Evolutionary conservation across 2,329 filamentous ascomycete genomes (phyloP).

Genomic region (Colletotrichum coccodes): DNA sequence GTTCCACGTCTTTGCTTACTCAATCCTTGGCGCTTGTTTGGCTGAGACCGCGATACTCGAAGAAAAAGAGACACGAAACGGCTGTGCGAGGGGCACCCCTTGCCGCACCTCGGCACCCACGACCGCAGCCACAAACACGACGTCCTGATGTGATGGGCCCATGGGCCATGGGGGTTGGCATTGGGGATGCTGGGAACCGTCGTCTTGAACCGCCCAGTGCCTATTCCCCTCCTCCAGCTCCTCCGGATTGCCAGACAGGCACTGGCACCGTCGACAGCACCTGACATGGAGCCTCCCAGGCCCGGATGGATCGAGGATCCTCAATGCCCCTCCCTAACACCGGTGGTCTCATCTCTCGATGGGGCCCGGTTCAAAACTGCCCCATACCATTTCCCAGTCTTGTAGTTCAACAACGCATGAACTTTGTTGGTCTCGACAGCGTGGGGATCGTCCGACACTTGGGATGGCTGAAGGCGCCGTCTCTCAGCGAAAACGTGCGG

Average conservation of each 20-base stretch:
- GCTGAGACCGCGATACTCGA: background rate
- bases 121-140: constrained; percentile 19
- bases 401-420: constrained; percentile 20
- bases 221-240: background rate
- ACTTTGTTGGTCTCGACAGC: constrained; percentile 13
- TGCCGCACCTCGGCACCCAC: constrained; percentile 6
- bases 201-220: background rate
- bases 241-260: background rate
- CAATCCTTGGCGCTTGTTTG: background rate
- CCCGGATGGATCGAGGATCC: background rate
- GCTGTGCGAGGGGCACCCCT: constrained; percentile 12
- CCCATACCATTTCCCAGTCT: constrained; percentile 14
- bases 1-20: background rate
- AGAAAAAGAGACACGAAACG: constrained; percentile 21
- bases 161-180: background rate
- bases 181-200: background rate
- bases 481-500: background rate
- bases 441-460: constrained; percentile 24
- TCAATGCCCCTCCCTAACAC: constrained; percentile 1
- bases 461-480: constrained; percentile 18
- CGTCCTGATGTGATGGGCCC: constrained; percentile 23
- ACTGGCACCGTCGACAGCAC: background rate
- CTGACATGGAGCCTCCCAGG: background rate
- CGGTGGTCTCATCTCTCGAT: constrained; percentile 12
- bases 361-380: constrained; percentile 14